A percentile compares a stretch with the other conserved stretches of the same genome.
Evolutionary conservation across 2,329 filamentous ascomycete species (phyloP).

Genomic region (Didymosphaeria variabile): DNA sequence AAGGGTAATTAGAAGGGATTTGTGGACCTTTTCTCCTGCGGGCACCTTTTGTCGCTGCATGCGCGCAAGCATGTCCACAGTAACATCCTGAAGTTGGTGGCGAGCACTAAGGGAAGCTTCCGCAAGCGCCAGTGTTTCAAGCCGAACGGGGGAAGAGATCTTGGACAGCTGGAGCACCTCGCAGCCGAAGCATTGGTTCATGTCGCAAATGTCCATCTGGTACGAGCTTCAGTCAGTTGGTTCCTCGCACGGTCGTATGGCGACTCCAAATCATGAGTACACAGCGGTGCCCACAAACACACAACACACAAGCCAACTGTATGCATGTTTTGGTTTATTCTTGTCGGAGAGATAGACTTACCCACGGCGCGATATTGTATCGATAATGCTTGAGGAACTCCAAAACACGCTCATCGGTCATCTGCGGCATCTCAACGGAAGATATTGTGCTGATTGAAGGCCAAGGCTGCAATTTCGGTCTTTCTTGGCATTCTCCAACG

Average conservation of each 20-base stretch:
- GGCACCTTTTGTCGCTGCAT: conserved; percentile 6
- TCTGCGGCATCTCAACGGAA: background rate
- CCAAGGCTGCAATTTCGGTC: conserved; percentile 13
- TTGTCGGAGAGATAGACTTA: conserved; percentile 30
- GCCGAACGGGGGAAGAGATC: conserved; percentile 55
- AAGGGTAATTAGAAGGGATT: conserved; percentile 17
- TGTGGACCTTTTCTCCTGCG: conserved; percentile 28
- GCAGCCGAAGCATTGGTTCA: conserved; percentile 61
- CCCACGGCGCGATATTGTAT: conserved; percentile 63
- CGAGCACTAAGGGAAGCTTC: conserved; percentile 45
- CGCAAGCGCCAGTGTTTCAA: conserved; percentile 63
- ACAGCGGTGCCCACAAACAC: background rate
- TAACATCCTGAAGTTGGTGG: conserved; percentile 55
- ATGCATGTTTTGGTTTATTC: too few relatives aligned
- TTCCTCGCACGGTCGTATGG: background rate
- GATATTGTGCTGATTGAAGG: background rate
- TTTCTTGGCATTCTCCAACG: background rate
- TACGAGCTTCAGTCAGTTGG: background rate
- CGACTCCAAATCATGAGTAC: background rate
- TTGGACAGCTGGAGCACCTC: conserved; percentile 60
- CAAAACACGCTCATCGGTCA: conserved; percentile 30
- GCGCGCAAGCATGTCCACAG: conserved; percentile 57
- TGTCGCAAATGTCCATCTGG: conserved; percentile 67
- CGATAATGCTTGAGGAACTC: conserved; percentile 58
- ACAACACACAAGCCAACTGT: background rate